These are phyloP conservation scores for Colletotrichum eremochloae DNA, from an alignment of 2,329 filamentous ascomycete genomes.

Conservation along the genomic window DNA sequence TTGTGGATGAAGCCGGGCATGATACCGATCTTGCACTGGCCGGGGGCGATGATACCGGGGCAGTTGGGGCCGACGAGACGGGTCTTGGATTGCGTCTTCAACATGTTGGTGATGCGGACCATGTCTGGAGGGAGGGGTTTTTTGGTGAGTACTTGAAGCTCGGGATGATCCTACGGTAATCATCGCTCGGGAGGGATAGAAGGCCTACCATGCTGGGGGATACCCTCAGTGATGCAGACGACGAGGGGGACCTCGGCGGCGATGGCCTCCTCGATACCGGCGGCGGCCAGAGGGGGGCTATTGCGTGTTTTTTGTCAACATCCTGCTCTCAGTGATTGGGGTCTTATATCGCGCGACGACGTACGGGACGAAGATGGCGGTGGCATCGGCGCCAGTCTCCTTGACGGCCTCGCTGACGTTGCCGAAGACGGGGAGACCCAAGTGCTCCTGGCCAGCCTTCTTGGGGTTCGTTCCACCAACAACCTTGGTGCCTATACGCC, in stretches of 20 bases:
- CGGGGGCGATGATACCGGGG: constrained; percentile 93
- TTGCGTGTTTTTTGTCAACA: constrained; percentile 17
- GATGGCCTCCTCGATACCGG: constrained; percentile 97
- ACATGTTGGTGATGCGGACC: constrained; percentile 97
- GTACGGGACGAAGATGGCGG: constrained; percentile 96
- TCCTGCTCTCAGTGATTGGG: not conserved
- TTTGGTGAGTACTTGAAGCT: constrained; percentile 28
- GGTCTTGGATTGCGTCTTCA: constrained; percentile 98
- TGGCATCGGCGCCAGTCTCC: constrained; percentile 90
- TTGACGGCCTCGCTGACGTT: constrained; percentile 90
- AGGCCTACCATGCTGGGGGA: constrained; percentile 89
- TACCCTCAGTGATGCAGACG: constrained; percentile 98
- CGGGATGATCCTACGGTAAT: not conserved
- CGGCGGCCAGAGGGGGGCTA: constrained; percentile 90
- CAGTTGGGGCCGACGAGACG: constrained; percentile 98
- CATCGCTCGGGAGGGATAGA: constrained; percentile 38
- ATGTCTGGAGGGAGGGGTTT: constrained; percentile 74
- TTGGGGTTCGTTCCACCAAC: constrained; percentile 99
- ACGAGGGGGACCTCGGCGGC: constrained; percentile 92
- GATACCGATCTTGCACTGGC: constrained; percentile 99
- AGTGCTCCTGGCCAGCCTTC: constrained; percentile 92
- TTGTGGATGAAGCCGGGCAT: constrained; percentile 99
- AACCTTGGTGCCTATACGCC: constrained; percentile 86
- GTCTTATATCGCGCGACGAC: constrained; percentile 64
- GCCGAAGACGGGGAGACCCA: constrained; percentile 93